phyloP scores from a whole-genome alignment of 371 early-diverging fungal genomes.

The Mortierella sp. region DNA sequence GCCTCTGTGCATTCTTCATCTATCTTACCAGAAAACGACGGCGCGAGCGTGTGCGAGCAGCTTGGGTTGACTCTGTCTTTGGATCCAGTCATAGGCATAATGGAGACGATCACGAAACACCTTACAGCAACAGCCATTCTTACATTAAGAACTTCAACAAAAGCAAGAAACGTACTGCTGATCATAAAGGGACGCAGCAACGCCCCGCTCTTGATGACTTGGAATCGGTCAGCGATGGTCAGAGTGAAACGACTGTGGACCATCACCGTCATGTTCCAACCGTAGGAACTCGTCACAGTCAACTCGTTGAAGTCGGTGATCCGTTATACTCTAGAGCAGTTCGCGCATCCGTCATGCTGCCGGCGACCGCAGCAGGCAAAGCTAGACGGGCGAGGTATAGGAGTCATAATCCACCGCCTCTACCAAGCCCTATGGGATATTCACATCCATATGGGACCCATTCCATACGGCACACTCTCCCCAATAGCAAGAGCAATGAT shows the following conservation, averaged over 20 bases:
- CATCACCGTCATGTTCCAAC: slow-evolving; percentile 10
- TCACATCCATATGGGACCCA: not conserved
- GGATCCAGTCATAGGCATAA: not conserved
- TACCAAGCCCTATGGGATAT: not conserved
- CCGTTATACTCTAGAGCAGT: slow-evolving; percentile 3
- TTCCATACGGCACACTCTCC: too few species aligned
- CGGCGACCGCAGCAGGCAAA: not conserved
- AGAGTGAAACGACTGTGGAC: slow-evolving; percentile 15
- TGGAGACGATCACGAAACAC: not conserved
- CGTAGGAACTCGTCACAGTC: too few species aligned
- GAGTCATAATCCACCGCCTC: not conserved
- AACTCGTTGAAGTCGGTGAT: not conserved
- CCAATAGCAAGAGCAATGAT: not conserved
- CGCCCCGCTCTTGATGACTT: slow-evolving; percentile 5
- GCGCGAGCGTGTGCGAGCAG: slow-evolving; percentile 16
- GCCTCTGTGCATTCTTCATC: slow-evolving; percentile 14
- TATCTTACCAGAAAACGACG: slow-evolving; percentile 28
- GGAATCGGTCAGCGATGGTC: slow-evolving; percentile 9
- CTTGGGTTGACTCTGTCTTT: slow-evolving; percentile 33
- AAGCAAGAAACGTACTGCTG: not conserved
- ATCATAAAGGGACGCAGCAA: not conserved
- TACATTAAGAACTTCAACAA: not conserved
- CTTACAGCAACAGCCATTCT: slow-evolving; percentile 4
- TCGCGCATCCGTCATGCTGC: slow-evolving; percentile 5
- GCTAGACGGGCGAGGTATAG: not conserved